Base-by-base conservation (phyloP, 2,329 filamentous ascomycete genomes). In the Metarhizium robertsii region DNA sequence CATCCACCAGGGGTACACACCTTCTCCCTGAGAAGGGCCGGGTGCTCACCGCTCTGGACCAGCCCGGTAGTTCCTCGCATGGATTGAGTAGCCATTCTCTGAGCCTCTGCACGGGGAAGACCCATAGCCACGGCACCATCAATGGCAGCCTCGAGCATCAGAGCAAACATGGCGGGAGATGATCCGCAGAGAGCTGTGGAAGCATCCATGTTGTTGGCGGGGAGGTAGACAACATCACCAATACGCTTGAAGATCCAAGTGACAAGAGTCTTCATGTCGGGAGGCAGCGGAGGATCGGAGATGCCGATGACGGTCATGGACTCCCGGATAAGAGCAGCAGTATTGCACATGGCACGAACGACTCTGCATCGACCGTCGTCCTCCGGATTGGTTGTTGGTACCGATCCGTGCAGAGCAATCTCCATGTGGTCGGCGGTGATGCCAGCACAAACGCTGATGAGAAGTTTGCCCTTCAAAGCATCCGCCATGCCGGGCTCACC, bases 301-400 rank as follows among this genome's bases (percentile, higher is more conserved):
- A 79, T 83, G 50, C 83, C 84, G 61, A 95, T 86, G 54, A 94
- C 84, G 4, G 86, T 92, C 88, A 94, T 94, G 62, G 82, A 85
- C 70, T 95, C 86, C 50, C 88, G 75, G 56, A 95, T 86, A 51
- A 88, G 79, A 30, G 85, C 85, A 11, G 90, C 89, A 0, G 88
- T 92, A 74, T 95, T 95, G 62, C 90, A 90, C 82, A 95, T 90
- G 54, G 87, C 89, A 36, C 90, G 79, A 4, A 95, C 85, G 48
- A 94, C 78, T 46, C 80, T 76, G 69, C 82, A 87, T 43, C 75
- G 72, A 32, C 76, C 75, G 55, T 75, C 74, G 55, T 72, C 67
- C 5, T 73, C 71, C 16, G 73, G 69, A 61, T 73, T 71, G 58
- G 76, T 70, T n/a, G 71, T 70, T 42, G 77, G 74, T 20, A 78